Conservation (phyloP, 345 rosid genomes). For the Syzygium aqueum region DNA sequence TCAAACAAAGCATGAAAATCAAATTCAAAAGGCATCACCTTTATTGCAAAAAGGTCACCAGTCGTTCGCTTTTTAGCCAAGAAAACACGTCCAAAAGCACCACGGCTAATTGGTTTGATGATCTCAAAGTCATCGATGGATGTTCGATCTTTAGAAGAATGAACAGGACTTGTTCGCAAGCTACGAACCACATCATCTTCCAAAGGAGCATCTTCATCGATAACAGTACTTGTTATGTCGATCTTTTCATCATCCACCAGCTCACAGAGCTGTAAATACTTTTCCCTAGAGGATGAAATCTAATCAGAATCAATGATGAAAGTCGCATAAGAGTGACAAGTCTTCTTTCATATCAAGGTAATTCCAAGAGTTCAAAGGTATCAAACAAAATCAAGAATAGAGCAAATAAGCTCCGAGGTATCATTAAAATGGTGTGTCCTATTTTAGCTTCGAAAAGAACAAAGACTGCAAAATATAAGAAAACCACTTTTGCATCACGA, state of each 20-base stretch:
- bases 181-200: slow-evolving; percentile 96
- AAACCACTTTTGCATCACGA: neutral
- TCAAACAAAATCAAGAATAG: neutral
- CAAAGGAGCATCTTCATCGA: slow-evolving; percentile 92
- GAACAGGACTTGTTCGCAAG: slow-evolving; percentile 91
- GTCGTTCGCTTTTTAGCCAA: slow-evolving; percentile 96
- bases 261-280: slow-evolving; percentile 92
- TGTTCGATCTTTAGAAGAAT: slow-evolving; percentile 86
- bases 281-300: slow-evolving; percentile 56
- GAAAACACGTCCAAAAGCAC: slow-evolving; percentile 99
- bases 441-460: neutral
- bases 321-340: neutral
- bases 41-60: slow-evolving; percentile 96
- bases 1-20: neutral
- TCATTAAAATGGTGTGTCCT: neutral
- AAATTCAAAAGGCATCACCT: slow-evolving; percentile 29
- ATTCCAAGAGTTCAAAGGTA: neutral
- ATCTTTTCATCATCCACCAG: slow-evolving; percentile 85
- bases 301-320: neutral
- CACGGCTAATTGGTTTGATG: slow-evolving; percentile 98
- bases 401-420: neutral
- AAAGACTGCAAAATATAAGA: neutral
- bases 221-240: slow-evolving; percentile 76
- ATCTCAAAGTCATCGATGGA: slow-evolving; percentile 98
- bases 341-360: neutral